phyloP scores from a whole-genome alignment of 2,329 filamentous ascomycete species.

The Nectriaceae sp. region DNA sequence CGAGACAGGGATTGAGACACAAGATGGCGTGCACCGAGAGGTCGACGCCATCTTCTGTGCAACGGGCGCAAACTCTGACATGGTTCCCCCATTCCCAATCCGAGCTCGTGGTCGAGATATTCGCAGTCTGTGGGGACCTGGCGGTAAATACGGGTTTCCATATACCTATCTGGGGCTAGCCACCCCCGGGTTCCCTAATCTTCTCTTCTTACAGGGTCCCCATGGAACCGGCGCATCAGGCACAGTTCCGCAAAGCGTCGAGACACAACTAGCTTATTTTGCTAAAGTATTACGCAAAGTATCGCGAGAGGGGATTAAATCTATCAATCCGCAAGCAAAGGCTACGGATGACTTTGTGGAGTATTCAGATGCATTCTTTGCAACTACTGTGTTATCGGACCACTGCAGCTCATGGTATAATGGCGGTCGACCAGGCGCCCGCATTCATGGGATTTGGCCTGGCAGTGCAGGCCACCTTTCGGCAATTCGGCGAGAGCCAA shows the following conservation, averaged over 20 bases:
- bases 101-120: slow-evolving; percentile 56
- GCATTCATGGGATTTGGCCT: slow-evolving; percentile 71
- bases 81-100: slow-evolving; percentile 62
- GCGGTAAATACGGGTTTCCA: slow-evolving; percentile 60
- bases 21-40: slow-evolving; percentile 55
- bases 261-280: slow-evolving; percentile 66
- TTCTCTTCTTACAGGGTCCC: slow-evolving; percentile 65
- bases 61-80: slow-evolving; percentile 65
- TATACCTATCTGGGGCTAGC: slow-evolving; percentile 68
- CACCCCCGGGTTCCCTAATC: slow-evolving; percentile 67
- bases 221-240: slow-evolving; percentile 61
- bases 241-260: slow-evolving; percentile 67
- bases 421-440: slow-evolving; percentile 59
- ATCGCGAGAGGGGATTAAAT: slow-evolving; percentile 64
- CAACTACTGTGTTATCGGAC: slow-evolving; percentile 56
- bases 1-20: slow-evolving; percentile 58
- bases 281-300: slow-evolving; percentile 70
- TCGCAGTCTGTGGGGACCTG: slow-evolving; percentile 55
- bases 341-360: slow-evolving; percentile 66
- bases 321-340: slow-evolving; percentile 55
- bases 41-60: slow-evolving; percentile 69
- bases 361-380: slow-evolving; percentile 59
- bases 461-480: slow-evolving; percentile 66
- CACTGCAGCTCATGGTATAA: slow-evolving; percentile 75
- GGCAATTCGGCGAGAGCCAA: slow-evolving; percentile 53